These are phyloP conservation scores for Ogataea nitratoaversa DNA, from an alignment of 805 yeast genomes.

Conservation along the genomic window DNA sequence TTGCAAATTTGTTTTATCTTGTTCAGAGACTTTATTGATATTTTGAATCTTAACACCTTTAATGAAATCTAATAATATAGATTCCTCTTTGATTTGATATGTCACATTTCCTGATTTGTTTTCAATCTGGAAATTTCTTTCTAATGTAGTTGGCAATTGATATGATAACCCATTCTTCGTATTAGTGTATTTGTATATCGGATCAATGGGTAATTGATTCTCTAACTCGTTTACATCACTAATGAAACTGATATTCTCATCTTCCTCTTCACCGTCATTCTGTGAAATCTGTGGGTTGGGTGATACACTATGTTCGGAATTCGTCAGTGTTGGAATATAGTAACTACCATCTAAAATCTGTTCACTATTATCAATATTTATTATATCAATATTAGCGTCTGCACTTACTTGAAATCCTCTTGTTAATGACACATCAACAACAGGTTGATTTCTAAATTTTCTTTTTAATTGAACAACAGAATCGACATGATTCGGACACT, in stretches of 20 bases:
- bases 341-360: neutral
- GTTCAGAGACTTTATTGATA: slow-evolving; percentile 32
- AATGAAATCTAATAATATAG: slow-evolving; percentile 65
- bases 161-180: slow-evolving; percentile 32
- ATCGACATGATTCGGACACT: slow-evolving; percentile 82
- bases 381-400: slow-evolving; percentile 51
- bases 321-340: too few species aligned
- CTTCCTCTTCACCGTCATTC: too few species aligned
- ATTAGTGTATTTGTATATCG: slow-evolving; percentile 32
- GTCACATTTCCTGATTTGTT: slow-evolving; percentile 33
- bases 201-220: slow-evolving; percentile 31
- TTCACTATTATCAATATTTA: slow-evolving; percentile 31
- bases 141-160: slow-evolving; percentile 17
- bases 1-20: slow-evolving; percentile 27
- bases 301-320: neutral
- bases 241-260: too few species aligned
- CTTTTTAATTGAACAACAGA: slow-evolving; percentile 43
- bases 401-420: slow-evolving; percentile 43
- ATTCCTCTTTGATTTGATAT: slow-evolving; percentile 63
- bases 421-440: slow-evolving; percentile 50
- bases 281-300: too few species aligned
- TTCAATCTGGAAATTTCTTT: slow-evolving; percentile 15
- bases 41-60: slow-evolving; percentile 42
- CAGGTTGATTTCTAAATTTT: slow-evolving; percentile 46
- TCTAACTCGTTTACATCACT: slow-evolving; percentile 21